Conservation (phyloP, 2,329 filamentous ascomycete genomes). For the Fusarium brevicatenulatum region DNA sequence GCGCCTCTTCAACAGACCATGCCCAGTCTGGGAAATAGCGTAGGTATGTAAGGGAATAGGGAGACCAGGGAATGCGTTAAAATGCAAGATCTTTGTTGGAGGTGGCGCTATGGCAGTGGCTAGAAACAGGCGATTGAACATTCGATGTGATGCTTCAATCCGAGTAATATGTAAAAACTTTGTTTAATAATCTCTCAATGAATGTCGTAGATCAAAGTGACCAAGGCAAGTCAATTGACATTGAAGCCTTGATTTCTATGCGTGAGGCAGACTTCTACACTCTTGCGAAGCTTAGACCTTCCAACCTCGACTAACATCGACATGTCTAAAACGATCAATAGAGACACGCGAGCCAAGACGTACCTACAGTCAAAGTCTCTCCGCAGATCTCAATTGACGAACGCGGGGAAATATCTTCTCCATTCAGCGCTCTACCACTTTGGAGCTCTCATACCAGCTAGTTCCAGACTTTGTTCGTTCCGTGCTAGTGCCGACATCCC, state of each 20-base stretch:
- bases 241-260: fast-evolving
- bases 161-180: neutral
- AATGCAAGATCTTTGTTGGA: neutral
- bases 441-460: neutral
- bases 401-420: neutral
- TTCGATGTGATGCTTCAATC: neutral
- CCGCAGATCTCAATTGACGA: neutral
- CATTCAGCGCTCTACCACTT: neutral
- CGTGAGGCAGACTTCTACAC: too few relatives aligned
- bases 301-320: fast-evolving
- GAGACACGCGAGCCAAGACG: neutral
- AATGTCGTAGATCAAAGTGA: fast-evolving
- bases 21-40: neutral
- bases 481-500: neutral
- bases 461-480: neutral
- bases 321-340: neutral
- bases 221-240: neutral
- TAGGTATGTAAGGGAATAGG: too few relatives aligned
- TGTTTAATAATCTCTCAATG: too few relatives aligned
- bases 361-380: neutral
- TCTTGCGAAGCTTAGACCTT: neutral
- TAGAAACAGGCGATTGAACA: neutral
- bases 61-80: neutral
- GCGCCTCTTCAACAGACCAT: neutral
- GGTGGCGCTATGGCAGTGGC: neutral